phyloP scores from a whole-genome alignment of 257 asterid genomes.

The Leonotis leonurus region DNA sequence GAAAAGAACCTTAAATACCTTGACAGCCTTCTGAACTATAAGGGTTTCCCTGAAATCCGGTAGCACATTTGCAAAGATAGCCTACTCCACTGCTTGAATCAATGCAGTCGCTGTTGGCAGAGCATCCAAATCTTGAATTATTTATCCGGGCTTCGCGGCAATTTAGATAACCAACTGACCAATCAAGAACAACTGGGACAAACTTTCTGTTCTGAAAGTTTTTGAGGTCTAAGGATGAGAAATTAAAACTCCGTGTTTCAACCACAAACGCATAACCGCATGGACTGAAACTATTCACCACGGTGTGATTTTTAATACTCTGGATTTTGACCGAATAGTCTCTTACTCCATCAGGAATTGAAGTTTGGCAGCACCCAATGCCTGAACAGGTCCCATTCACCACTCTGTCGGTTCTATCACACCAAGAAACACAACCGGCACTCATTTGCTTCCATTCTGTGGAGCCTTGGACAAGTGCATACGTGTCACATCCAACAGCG shows the following conservation, averaged over 20 bases:
- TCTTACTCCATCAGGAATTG: not conserved
- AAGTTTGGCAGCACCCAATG: not conserved
- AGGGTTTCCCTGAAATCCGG: slow-evolving; percentile 35
- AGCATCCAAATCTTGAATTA: slow-evolving; percentile 21
- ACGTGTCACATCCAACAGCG: slow-evolving; percentile 26
- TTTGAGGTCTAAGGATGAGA: slow-evolving; percentile 19
- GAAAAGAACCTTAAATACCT: slow-evolving; percentile 11
- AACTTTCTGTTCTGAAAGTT: not conserved
- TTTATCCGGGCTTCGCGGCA: slow-evolving; percentile 19
- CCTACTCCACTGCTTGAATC: slow-evolving; percentile 21
- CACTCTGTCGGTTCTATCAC: not conserved
- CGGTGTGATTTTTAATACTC: slow-evolving; percentile 15
- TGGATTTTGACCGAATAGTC: not conserved
- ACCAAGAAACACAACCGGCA: not conserved
- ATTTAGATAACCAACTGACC: slow-evolving; percentile 18
- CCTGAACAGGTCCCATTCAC: not conserved
- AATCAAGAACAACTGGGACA: slow-evolving; percentile 27
- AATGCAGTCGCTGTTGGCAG: slow-evolving; percentile 13
- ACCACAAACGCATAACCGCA: slow-evolving; percentile 33
- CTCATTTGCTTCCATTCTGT: not conserved
- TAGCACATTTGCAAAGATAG: slow-evolving; percentile 19
- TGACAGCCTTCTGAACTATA: slow-evolving; percentile 28
- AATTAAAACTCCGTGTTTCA: slow-evolving; percentile 3
- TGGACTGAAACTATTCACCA: slow-evolving; percentile 12
- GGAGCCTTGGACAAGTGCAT: slow-evolving; percentile 6